Conservation (phyloP, 2,329 filamentous ascomycete genomes). For the Aureobasidium sp. region DNA sequence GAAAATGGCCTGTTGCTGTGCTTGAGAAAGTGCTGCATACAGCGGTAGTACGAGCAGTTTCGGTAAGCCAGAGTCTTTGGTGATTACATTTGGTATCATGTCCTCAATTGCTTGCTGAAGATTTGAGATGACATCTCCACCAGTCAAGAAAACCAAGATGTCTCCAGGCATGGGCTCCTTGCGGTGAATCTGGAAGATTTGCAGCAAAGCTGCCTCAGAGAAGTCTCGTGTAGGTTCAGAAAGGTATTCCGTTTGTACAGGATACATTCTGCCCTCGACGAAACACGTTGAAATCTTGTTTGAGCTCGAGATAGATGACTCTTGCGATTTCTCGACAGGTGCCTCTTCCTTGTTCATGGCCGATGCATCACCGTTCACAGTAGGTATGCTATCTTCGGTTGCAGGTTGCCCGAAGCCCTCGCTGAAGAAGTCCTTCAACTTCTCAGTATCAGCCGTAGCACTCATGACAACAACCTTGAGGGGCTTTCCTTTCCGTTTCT, state of each 20-base stretch:
- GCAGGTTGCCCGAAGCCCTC: conserved; percentile 12
- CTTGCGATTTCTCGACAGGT: not conserved
- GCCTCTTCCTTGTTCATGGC: no score
- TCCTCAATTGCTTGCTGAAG: conserved; percentile 75
- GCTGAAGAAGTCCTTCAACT: conserved; percentile 68
- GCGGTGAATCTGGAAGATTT: conserved; percentile 77
- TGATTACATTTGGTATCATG: conserved; percentile 57
- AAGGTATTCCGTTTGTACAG: conserved; percentile 71
- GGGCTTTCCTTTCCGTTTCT: conserved; percentile 59
- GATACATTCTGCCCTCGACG: conserved; percentile 80
- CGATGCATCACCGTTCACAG: no score
- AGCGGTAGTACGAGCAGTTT: conserved; percentile 66
- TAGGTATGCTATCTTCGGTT: not conserved
- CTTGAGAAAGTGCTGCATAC: conserved; percentile 82
- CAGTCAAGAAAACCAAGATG: conserved; percentile 83
- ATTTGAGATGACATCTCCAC: conserved; percentile 84
- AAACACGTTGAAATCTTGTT: conserved; percentile 45
- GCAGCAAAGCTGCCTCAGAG: conserved; percentile 70
- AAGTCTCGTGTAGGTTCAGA: conserved; percentile 68
- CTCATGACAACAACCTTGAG: conserved; percentile 95
- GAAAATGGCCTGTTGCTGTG: conserved; percentile 81
- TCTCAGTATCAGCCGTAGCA: conserved; percentile 83
- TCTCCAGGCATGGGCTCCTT: conserved; percentile 90
- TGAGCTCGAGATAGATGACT: not conserved
- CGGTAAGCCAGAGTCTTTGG: conserved; percentile 55